A percentile compares a stretch with the other conserved stretches of the same genome.
Conservation (phyloP, 2,329 filamentous ascomycete genomes). For the Chrysoporthe cubensis region DNA sequence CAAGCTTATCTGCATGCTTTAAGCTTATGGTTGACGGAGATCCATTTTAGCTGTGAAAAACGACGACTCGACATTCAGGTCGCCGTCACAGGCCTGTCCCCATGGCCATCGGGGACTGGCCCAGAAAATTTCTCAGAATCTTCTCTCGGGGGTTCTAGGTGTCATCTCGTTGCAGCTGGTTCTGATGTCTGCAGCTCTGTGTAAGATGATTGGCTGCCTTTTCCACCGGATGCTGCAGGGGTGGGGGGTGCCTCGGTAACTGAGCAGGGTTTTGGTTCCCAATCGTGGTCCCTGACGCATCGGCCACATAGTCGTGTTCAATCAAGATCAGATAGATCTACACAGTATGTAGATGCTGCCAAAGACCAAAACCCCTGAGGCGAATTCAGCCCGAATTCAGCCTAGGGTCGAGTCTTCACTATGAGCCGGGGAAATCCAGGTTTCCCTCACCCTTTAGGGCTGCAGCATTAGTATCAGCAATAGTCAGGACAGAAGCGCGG, state of each 20-base stretch:
- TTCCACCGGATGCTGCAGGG: constrained; percentile 4
- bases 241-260: constrained; percentile 2
- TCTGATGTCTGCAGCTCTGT: constrained; percentile 14
- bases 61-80: not conserved
- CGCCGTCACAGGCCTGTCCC: constrained; percentile 12
- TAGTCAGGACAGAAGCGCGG: not conserved
- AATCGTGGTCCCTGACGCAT: not conserved
- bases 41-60: not conserved
- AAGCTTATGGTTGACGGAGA: not conserved
- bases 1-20: constrained; percentile 20
- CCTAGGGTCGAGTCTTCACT: too few species aligned
- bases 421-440: too few species aligned
- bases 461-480: too few species aligned
- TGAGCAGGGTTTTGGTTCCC: constrained; percentile 6
- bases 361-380: not conserved
- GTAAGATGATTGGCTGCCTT: constrained; percentile 27
- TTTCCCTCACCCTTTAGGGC: too few species aligned
- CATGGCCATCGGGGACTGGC: constrained; percentile 17
- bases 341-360: not conserved
- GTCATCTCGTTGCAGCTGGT: constrained; percentile 15
- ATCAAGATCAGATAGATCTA: not conserved
- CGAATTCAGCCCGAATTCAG: not conserved
- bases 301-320: not conserved
- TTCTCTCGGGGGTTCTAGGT: not conserved
- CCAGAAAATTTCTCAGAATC: constrained; percentile 20